phyloP scores from a whole-genome alignment of 371 early-diverging fungal species.

The Apophysomyces variabilis region DNA sequence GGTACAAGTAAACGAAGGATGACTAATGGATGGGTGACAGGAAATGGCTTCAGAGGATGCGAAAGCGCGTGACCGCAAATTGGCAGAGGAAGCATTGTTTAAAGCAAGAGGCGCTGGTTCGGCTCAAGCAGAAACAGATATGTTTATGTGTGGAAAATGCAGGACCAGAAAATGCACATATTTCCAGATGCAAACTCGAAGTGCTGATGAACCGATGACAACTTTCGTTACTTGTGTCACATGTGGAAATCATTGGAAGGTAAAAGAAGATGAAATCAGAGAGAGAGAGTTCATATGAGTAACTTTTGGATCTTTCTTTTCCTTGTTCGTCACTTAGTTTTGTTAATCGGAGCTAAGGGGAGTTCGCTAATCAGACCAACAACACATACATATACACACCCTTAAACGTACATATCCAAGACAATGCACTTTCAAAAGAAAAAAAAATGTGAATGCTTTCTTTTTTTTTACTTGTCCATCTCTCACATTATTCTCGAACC shows the following conservation, averaged over 20 bases:
- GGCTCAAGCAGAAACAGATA: conserved; percentile 88
- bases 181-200: conserved; percentile 92
- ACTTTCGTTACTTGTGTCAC: conserved; percentile 89
- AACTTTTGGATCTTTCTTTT: not conserved
- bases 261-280: conserved; percentile 7
- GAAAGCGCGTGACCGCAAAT: conserved; percentile 70
- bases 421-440: not conserved
- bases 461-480: not conserved
- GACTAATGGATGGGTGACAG: conserved; percentile 24
- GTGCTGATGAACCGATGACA: conserved; percentile 99
- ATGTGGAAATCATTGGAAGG: conserved; percentile 90
- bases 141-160: conserved; percentile 97
- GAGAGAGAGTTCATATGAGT: not conserved
- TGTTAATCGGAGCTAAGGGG: conserved; percentile 7
- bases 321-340: not conserved
- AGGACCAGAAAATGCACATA: conserved; percentile 87
- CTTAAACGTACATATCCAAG: too few species aligned
- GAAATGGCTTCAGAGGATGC: conserved; percentile 91
- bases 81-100: conserved; percentile 75
- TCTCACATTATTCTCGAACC: too few species aligned
- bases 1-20: not conserved
- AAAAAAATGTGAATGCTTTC: not conserved
- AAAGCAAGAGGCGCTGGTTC: conserved; percentile 83
- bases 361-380: not conserved
- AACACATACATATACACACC: too few species aligned